Conservation (phyloP, 306 rosid genomes). For the Rosa lucieae region DNA sequence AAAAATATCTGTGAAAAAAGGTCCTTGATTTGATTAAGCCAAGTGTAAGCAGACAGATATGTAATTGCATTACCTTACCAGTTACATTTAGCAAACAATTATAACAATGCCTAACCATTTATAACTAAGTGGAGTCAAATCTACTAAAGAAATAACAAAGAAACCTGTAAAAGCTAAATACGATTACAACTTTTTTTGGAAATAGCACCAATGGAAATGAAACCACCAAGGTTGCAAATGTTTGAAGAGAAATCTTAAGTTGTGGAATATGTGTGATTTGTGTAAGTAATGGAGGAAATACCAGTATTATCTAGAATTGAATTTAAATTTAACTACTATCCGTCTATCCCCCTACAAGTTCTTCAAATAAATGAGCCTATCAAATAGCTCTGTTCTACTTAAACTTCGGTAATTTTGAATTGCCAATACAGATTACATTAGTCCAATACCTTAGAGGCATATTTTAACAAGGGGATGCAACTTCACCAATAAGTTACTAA, state of each 20-base stretch:
- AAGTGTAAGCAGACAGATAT: background rate
- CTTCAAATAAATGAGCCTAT: background rate
- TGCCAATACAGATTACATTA: background rate
- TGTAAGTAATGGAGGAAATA: background rate
- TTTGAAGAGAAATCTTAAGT: background rate
- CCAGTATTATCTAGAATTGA: background rate
- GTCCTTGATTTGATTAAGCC: background rate
- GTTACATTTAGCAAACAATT: background rate
- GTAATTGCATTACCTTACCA: background rate
- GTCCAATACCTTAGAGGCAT: background rate
- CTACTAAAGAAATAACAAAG: background rate
- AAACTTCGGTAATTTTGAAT: background rate
- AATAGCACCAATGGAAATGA: background rate
- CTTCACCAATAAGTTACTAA: background rate
- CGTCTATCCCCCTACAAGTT: no score
- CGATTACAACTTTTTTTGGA: background rate
- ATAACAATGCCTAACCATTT: background rate
- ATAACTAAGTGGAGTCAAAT: constrained; percentile 4
- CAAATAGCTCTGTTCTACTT: background rate
- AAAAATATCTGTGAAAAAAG: background rate
- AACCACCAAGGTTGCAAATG: background rate
- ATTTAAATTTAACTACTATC: background rate
- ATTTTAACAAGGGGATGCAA: background rate
- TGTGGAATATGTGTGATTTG: background rate
- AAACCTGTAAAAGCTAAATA: background rate